A percentile compares a stretch with the other conserved stretches of the same genome.
These are phyloP conservation scores for Venturia effusa DNA, from an alignment of 2,329 filamentous ascomycete genomes.

Conservation along the genomic window DNA sequence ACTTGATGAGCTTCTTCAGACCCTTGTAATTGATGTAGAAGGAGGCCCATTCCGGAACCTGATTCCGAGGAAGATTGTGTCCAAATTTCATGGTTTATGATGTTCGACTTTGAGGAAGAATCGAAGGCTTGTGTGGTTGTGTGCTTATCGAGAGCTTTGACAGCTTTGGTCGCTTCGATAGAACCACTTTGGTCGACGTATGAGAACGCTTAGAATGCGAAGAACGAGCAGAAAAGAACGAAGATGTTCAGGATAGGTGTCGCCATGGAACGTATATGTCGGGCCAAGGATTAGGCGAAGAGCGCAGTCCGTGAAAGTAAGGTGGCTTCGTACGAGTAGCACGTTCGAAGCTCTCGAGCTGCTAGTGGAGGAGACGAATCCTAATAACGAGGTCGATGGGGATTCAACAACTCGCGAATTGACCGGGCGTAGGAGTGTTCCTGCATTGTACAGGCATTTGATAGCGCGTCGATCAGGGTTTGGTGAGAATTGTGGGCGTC, in stretches of 20 bases:
- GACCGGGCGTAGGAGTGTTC: not conserved
- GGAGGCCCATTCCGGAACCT: constrained; percentile 77
- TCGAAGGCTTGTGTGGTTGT: not conserved
- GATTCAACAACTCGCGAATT: not conserved
- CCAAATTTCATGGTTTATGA: constrained; percentile 34
- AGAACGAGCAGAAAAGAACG: not conserved
- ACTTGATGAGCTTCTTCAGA: constrained; percentile 91
- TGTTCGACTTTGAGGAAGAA: not conserved
- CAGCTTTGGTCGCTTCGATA: too few species aligned
- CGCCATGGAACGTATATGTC: not conserved
- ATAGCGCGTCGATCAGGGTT: not conserved
- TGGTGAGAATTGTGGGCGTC: not conserved
- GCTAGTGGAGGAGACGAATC: not conserved
- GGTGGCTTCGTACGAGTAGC: not conserved
- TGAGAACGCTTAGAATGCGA: not conserved
- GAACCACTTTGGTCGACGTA: not conserved
- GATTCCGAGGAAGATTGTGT: constrained; percentile 59
- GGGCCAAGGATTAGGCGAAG: not conserved
- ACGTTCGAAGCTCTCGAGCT: not conserved
- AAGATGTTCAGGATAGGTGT: not conserved
- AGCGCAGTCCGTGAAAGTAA: not conserved
- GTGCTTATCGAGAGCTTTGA: not conserved
- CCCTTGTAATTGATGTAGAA: constrained; percentile 84
- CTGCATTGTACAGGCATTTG: not conserved
- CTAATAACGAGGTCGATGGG: not conserved